These are phyloP conservation scores for Pulicaria dysenterica DNA, from an alignment of 129 eudicot genomes.

Conservation along the genomic window DNA sequence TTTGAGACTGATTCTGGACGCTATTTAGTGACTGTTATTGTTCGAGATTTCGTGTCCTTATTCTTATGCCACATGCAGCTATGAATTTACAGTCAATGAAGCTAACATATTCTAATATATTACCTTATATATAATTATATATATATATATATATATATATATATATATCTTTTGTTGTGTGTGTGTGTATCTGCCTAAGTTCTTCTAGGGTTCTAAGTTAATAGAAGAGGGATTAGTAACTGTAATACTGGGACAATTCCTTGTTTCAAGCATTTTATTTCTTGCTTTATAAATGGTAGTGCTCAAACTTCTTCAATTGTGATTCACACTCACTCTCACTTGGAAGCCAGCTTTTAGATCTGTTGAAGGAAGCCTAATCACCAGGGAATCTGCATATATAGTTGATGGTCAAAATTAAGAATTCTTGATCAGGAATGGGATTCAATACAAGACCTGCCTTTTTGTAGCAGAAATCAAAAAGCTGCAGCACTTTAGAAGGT, in stretches of 20 bases:
- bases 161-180: too few species aligned
- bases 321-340: not conserved
- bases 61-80: not conserved
- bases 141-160: too few species aligned
- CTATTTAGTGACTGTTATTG: too few species aligned
- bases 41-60: constrained; percentile 1
- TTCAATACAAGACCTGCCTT: constrained; percentile 11
- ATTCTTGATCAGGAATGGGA: constrained; percentile 15
- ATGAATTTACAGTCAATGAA: too few species aligned
- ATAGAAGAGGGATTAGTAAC: not conserved
- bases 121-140: too few species aligned
- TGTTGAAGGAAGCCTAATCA: constrained; percentile 8
- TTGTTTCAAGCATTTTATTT: too few species aligned
- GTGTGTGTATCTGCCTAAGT: too few species aligned
- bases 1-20: too few species aligned
- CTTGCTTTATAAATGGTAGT: not conserved
- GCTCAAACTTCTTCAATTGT: constrained; percentile 1
- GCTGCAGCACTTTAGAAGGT: not conserved
- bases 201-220: too few species aligned
- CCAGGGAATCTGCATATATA: constrained; percentile 16
- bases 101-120: too few species aligned
- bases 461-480: constrained; percentile 11
- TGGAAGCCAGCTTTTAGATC: constrained; percentile 11
- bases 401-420: constrained; percentile 21
- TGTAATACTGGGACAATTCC: not conserved